Conservation (phyloP, 2,329 filamentous ascomycete genomes). For the Colletotrichum eleusines region DNA sequence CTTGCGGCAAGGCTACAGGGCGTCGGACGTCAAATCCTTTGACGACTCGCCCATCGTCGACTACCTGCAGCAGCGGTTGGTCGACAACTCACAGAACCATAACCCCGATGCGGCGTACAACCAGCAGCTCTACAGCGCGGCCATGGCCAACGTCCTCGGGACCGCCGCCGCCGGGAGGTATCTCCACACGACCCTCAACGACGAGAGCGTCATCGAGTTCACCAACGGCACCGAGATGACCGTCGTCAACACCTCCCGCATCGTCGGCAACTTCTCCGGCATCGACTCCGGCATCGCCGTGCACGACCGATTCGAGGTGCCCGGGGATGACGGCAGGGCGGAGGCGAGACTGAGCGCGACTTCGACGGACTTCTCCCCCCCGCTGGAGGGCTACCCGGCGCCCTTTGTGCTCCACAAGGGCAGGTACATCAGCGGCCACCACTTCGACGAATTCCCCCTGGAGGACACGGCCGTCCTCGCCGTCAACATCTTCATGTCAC, state of each 20-base stretch:
- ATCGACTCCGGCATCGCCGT: conserved; percentile 32
- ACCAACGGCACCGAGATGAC: conserved; percentile 33
- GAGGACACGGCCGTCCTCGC: conserved; percentile 37
- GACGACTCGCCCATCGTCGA: conserved; percentile 24
- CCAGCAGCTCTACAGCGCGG: conserved; percentile 31
- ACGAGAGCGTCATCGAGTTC: conserved; percentile 39
- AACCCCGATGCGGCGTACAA: conserved; percentile 44
- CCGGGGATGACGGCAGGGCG: not conserved
- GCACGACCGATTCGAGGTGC: conserved; percentile 37
- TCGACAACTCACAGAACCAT: conserved; percentile 39
- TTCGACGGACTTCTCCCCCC: not conserved
- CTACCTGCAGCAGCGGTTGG: conserved; percentile 38
- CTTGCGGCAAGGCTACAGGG: conserved; percentile 13
- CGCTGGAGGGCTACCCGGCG: conserved; percentile 27
- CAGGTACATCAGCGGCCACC: conserved; percentile 37
- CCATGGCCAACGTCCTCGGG: conserved; percentile 22
- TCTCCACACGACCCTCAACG: conserved; percentile 24
- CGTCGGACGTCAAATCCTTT: conserved; percentile 28
- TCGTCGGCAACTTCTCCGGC: conserved; percentile 32
- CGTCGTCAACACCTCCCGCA: conserved; percentile 30
- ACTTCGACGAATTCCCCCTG: conserved; percentile 8
- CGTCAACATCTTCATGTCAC: conserved; percentile 31
- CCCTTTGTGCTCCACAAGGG: conserved; percentile 32
- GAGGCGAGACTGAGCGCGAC: not conserved
- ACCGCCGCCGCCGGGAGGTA: not conserved